Evolutionary conservation across 257 asterid genomes (phyloP), one percentile per base, ranked within the genome.

Genomic region (Salvia hispanica): DNA sequence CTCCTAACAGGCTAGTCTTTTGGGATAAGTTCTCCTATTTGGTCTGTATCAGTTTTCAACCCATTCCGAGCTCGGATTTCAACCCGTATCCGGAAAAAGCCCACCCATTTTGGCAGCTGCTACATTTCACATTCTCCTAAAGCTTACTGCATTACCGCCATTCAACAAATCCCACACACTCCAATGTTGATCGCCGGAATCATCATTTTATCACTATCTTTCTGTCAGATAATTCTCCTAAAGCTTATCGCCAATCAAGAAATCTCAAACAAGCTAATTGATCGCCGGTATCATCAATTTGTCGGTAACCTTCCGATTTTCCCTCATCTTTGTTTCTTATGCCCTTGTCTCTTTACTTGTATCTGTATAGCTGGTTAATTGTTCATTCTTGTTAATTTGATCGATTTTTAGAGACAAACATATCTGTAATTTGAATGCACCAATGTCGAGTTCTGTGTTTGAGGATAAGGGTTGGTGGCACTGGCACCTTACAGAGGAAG

Each of bases 401-500:
- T 70, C 65, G 40, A 62, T 64, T 5, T 82, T 77, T 7, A 82
- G 95, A 50, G 97, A 92, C 16, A 92, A 92, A 54, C 88, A 84
- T 65, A 81, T 82, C 69, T 81, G 95, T 15, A 72, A 87, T 7
- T 4, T 69, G 78, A 42, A 50, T 21, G 56, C 76, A 77, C 72
- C 76, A 42, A 58, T 18, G 47, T 16, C 69, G 21, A 68, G 42
- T 47, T 71, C 86, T 2, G 76, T 50, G 66, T 76, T 69, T 60
- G 91, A 85, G 75, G 88, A 82, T 9, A 77, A 69, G 66, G 85
- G 86, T 43, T 85, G 91, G 91, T 88, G 91, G 7, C 80, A 78
- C 76, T n/a, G n/a, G n/a, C n/a, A n/a, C n/a, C 83, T 88, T 68
- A 85, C 88, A 6, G 88, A 85, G 80, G 91, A 85, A 3, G 86